Percentiles rank a stretch among this genome's conserved stretches.
Evolutionary conservation across 2,329 filamentous ascomycete species (phyloP).

Genomic region (Fusarium guadeloupense): DNA sequence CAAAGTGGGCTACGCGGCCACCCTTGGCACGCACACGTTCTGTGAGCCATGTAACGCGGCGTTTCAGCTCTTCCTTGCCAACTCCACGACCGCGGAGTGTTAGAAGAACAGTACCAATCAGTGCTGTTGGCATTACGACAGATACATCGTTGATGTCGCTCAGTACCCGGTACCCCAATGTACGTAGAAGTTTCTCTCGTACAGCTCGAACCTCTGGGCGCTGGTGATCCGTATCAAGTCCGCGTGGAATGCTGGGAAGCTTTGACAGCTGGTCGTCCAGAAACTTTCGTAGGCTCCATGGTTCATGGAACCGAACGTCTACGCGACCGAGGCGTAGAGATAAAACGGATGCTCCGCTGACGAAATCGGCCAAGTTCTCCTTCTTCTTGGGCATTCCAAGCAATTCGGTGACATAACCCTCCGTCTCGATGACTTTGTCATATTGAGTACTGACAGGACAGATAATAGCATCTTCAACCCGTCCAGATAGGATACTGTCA

Average conservation of each 20-base stretch:
- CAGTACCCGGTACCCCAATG: conserved; percentile 89
- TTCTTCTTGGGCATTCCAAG: conserved; percentile 95
- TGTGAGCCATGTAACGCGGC: conserved; percentile 90
- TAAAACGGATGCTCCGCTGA: conserved; percentile 86
- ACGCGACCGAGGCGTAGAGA: conserved; percentile 90
- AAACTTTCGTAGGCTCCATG: conserved; percentile 89
- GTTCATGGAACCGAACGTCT: conserved; percentile 94
- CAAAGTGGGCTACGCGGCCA: conserved; percentile 93
- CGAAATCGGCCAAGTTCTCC: conserved; percentile 88
- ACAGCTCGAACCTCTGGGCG: conserved; percentile 62
- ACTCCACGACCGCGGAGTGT: conserved; percentile 93
- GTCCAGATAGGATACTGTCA: conserved; percentile 87
- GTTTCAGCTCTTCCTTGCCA: conserved; percentile 83
- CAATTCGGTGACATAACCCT: conserved; percentile 94
- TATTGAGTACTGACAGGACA: conserved; percentile 98
- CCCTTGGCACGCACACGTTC: conserved; percentile 84
- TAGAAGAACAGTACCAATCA: conserved; percentile 92
- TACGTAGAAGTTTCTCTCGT: conserved; percentile 79
- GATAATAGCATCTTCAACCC: conserved; percentile 90
- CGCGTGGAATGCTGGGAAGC: conserved; percentile 55
- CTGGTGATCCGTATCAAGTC: conserved; percentile 56
- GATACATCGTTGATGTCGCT: conserved; percentile 95
- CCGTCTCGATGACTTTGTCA: conserved; percentile 98
- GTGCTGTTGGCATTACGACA: conserved; percentile 96
- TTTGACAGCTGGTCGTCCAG: conserved; percentile 77